A percentile compares a stretch with the other conserved stretches of the same genome.
Evolutionary conservation across 169 alveolate species (phyloP).

Genomic region (Eimeria acervulina): DNA sequence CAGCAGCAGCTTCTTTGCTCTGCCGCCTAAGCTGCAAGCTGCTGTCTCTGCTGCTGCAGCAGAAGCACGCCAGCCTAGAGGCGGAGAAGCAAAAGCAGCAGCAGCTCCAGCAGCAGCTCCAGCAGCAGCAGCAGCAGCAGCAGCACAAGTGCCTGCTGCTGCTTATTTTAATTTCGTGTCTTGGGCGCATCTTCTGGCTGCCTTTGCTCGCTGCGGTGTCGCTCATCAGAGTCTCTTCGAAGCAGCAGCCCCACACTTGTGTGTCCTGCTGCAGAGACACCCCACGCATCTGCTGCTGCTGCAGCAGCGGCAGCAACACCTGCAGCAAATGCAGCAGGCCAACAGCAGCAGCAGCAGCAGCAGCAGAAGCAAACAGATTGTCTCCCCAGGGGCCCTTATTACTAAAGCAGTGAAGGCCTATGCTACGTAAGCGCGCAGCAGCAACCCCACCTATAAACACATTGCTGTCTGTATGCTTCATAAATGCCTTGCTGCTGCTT

Average conservation of each 20-base stretch:
- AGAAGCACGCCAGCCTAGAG: neutral
- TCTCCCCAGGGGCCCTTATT: slow-evolving; percentile 52
- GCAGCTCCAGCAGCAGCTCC: slow-evolving; percentile 47
- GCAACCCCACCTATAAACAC: neutral
- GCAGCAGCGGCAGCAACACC: slow-evolving; percentile 66
- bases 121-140: slow-evolving; percentile 39
- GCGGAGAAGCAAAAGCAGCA: neutral
- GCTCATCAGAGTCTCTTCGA: slow-evolving; percentile 60
- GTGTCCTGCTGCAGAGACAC: slow-evolving; percentile 47
- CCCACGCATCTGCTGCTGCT: slow-evolving; percentile 39
- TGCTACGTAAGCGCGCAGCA: slow-evolving; percentile 34
- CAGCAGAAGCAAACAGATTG: slow-evolving; percentile 40
- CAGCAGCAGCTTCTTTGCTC: slow-evolving; percentile 18
- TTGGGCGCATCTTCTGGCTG: slow-evolving; percentile 59
- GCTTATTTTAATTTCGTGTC: slow-evolving; percentile 25
- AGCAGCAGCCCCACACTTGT: slow-evolving; percentile 66
- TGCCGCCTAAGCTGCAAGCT: slow-evolving; percentile 11
- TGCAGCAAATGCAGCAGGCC: neutral
- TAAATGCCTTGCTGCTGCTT: neutral
- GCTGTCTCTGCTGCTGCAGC: slow-evolving; percentile 19
- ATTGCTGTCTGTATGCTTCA: neutral
- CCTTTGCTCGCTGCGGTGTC: slow-evolving; percentile 53
- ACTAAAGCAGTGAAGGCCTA: slow-evolving; percentile 11
- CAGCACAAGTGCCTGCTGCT: slow-evolving; percentile 25
- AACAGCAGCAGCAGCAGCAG: slow-evolving; percentile 61